phyloP scores from a whole-genome alignment of 768 basidiomycete species.

The Pleurotus giganteus region DNA sequence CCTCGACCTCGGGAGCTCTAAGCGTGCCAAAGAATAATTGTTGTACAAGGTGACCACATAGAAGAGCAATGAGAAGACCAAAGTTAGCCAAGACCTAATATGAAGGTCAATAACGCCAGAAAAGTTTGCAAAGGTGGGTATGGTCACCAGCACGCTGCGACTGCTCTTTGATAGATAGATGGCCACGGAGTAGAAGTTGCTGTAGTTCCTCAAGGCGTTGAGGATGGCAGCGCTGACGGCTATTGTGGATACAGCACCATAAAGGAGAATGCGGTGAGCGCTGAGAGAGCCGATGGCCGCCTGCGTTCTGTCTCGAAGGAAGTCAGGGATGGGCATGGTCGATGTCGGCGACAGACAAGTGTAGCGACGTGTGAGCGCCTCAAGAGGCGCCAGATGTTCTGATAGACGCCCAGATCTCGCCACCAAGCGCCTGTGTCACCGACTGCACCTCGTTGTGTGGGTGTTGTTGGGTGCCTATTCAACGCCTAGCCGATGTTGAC shows the following conservation, averaged over 20 bases:
- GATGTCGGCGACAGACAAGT: constrained; percentile 10
- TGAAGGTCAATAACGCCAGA: constrained; percentile 1
- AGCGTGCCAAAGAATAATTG: constrained; percentile 89
- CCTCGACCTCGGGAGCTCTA: constrained; percentile 89
- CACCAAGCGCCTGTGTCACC: too few relatives aligned
- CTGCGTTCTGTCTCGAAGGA: constrained; percentile 50
- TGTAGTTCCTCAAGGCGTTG: constrained; percentile 78
- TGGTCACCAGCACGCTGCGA: constrained; percentile 83
- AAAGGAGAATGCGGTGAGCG: constrained; percentile 66
- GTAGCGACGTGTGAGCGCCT: not conserved
- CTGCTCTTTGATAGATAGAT: constrained; percentile 93
- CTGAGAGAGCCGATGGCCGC: constrained; percentile 49
- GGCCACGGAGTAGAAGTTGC: constrained; percentile 92
- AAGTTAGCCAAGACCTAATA: constrained; percentile 88
- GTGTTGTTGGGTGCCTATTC: too few relatives aligned
- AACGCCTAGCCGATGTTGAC: too few relatives aligned
- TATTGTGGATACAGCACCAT: constrained; percentile 62
- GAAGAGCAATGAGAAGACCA: constrained; percentile 70
- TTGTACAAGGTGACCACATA: constrained; percentile 77
- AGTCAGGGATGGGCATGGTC: constrained; percentile 48
- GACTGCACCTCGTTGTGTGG: too few relatives aligned
- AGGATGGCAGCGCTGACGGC: constrained; percentile 72
- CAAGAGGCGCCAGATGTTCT: not conserved
- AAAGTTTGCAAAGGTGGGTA: not conserved
- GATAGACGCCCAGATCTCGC: not conserved